phyloP scores from a whole-genome alignment of 176 grass and related monocot genomes.

The Hyparrhenia diplandra region DNA sequence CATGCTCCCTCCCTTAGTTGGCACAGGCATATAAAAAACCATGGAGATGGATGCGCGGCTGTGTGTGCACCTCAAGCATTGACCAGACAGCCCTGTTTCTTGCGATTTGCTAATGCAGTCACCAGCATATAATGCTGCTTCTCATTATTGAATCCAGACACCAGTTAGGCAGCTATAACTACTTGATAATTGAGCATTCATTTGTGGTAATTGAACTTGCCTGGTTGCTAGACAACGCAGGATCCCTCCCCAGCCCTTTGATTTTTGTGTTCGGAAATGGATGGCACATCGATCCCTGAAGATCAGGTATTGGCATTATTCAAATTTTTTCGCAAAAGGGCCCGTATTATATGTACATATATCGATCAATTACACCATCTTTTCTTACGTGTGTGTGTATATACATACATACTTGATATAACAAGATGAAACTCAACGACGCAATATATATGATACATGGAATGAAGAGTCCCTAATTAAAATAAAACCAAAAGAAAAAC shows the following conservation, averaged over 20 bases:
- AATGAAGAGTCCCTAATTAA: not conserved
- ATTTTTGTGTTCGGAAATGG: not conserved
- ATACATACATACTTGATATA: not conserved
- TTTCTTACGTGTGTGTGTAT: not conserved
- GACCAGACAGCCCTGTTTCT: not conserved
- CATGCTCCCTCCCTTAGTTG: conserved; percentile 34
- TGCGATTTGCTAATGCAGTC: not conserved
- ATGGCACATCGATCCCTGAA: not conserved
- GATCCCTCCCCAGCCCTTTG: not conserved
- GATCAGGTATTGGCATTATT: not conserved
- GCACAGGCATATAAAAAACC: too few species aligned
- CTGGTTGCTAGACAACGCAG: not conserved
- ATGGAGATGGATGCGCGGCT: too few species aligned
- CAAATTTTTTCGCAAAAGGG: too few species aligned
- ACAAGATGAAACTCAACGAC: not conserved
- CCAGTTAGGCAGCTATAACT: not conserved
- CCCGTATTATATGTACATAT: too few species aligned
- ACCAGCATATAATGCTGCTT: not conserved
- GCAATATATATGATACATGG: not conserved
- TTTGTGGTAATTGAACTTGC: not conserved
- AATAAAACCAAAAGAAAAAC: not conserved
- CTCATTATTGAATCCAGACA: not conserved
- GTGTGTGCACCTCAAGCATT: conserved; percentile 15
- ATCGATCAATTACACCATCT: conserved; percentile 8
- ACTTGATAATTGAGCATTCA: not conserved